Conservation (phyloP, 164 flowering plant species). For the Tinospora cordifolia region DNA sequence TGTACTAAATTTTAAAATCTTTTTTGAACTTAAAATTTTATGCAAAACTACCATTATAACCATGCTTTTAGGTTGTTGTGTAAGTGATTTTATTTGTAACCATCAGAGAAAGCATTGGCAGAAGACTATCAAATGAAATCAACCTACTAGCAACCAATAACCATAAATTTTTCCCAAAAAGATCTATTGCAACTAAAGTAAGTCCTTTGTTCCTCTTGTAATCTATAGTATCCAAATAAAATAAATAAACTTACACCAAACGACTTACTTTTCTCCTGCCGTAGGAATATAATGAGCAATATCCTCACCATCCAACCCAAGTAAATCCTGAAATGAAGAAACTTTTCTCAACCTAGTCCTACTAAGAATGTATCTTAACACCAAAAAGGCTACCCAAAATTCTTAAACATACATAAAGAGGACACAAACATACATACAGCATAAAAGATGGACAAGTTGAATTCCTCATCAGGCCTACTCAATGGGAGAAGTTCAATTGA, state of each 20-base stretch:
- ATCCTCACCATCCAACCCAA: constrained; percentile 62
- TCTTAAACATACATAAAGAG: constrained; percentile 1
- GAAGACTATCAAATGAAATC: too few relatives aligned
- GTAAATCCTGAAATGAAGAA: constrained; percentile 48
- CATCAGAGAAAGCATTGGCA: too few relatives aligned
- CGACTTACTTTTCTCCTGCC: constrained; percentile 53
- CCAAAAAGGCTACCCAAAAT: constrained; percentile 3
- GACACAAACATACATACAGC: constrained; percentile 57
- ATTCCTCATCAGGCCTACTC: constrained; percentile 52
- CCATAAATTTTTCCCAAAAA: background rate
- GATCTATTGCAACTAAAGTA: background rate
- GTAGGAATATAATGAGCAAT: constrained; percentile 51
- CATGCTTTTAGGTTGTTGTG: too few relatives aligned
- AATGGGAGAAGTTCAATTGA: constrained; percentile 85
- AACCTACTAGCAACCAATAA: too few relatives aligned
- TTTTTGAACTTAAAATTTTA: too few relatives aligned
- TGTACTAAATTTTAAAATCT: too few relatives aligned
- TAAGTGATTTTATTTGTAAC: too few relatives aligned
- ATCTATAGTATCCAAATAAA: background rate
- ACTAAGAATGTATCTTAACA: background rate
- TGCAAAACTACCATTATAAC: background rate
- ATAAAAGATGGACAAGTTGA: constrained; percentile 60
- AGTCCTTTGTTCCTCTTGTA: background rate
- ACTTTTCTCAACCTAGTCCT: background rate
- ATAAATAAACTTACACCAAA: background rate